phyloP scores from a whole-genome alignment of 768 basidiomycete genomes.

The Pulveroboletus sp. region DNA sequence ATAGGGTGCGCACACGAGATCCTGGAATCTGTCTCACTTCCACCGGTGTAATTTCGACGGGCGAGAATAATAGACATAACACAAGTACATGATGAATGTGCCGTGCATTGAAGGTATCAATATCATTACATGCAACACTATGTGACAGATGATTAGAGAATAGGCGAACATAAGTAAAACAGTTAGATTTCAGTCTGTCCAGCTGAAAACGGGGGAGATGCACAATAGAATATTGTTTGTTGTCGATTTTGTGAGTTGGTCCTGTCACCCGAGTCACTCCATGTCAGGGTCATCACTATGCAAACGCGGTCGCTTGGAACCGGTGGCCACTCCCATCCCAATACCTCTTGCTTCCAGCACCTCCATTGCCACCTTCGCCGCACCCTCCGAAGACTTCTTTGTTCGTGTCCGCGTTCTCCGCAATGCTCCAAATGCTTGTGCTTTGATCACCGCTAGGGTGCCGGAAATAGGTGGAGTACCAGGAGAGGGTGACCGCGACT shows the following conservation, averaged over 20 bases:
- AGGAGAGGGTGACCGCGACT: constrained; percentile 47
- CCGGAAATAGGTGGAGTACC: constrained; percentile 56
- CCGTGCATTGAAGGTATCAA: constrained; percentile 33
- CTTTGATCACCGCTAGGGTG: constrained; percentile 87
- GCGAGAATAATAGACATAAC: constrained; percentile 3
- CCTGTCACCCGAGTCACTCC: constrained; percentile 20
- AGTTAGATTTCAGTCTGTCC: constrained; percentile 26
- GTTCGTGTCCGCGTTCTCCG: constrained; percentile 72
- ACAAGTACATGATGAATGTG: constrained; percentile 11
- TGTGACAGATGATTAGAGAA: constrained; percentile 31
- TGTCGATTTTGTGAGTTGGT: constrained; percentile 14
- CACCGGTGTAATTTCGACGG: constrained; percentile 12
- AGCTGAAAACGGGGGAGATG: constrained; percentile 22
- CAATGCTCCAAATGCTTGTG: constrained; percentile 82
- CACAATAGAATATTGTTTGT: constrained; percentile 29
- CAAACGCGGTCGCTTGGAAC: constrained; percentile 43
- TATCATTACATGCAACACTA: constrained; percentile 38
- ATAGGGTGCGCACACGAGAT: constrained; percentile 2
- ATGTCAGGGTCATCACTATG: constrained; percentile 50
- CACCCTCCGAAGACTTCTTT: constrained; percentile 68
- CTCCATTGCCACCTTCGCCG: constrained; percentile 72
- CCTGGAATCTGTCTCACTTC: not conserved
- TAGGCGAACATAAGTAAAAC: constrained; percentile 32
- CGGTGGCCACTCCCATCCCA: constrained; percentile 41
- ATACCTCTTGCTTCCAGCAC: constrained; percentile 81